A percentile compares a stretch with the other conserved stretches of the same genome.
phyloP scores from a whole-genome alignment of 2,329 filamentous ascomycete genomes.

The Alternaria gaisen region DNA sequence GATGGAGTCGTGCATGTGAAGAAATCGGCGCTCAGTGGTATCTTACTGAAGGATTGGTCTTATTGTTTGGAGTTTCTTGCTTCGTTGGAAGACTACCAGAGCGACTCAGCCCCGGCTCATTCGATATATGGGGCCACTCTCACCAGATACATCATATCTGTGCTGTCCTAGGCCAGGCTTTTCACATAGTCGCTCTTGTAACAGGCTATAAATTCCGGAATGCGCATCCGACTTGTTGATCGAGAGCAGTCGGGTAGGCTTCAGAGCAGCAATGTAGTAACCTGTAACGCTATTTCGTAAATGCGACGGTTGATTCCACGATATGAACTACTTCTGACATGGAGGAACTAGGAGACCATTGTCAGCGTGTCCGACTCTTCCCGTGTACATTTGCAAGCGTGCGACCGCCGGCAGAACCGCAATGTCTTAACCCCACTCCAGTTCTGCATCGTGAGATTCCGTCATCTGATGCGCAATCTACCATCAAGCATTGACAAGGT shows the following conservation, averaged over 20 bases:
- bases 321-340: not conserved
- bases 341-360: not conserved
- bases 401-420: not conserved
- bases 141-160: slow-evolving; percentile 22
- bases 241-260: not conserved
- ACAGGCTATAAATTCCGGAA: not conserved
- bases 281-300: not conserved
- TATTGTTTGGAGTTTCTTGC: slow-evolving; percentile 22
- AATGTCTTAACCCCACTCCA: not conserved
- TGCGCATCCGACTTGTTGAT: not conserved
- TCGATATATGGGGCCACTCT: slow-evolving; percentile 26
- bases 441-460: not conserved
- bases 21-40: slow-evolving; percentile 33
- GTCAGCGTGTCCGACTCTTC: too few species aligned
- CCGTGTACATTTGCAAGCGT: too few species aligned
- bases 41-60: slow-evolving; percentile 2
- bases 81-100: slow-evolving; percentile 25
- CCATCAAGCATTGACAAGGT: not conserved
- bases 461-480: not conserved
- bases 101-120: slow-evolving; percentile 20
- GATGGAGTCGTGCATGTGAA: slow-evolving; percentile 28
- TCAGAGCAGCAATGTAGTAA: not conserved
- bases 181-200: slow-evolving; percentile 16
- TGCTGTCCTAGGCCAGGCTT: slow-evolving; percentile 16
- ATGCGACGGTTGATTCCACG: not conserved